Percentiles rank a stretch among this genome's conserved stretches.
These are phyloP conservation scores for Porogramme epimiltina DNA, from an alignment of 1,284 basidiomycete species.

Conservation along the genomic window DNA sequence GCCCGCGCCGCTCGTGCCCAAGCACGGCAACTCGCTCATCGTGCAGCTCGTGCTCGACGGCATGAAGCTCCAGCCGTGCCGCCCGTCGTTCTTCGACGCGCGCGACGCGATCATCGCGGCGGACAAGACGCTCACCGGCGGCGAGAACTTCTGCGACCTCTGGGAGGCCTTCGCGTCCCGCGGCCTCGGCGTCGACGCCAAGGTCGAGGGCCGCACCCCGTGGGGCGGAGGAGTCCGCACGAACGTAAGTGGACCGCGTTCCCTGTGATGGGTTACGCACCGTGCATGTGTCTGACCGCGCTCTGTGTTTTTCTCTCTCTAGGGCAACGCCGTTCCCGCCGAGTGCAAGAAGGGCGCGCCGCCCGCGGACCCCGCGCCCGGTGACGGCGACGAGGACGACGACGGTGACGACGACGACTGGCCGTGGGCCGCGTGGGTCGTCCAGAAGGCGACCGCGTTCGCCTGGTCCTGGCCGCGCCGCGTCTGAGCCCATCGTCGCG, in stretches of 20 bases:
- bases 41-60: conserved; percentile 88
- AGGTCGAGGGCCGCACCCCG: conserved; percentile 79
- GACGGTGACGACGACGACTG: conserved; percentile 16
- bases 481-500: not conserved
- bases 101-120: conserved; percentile 93
- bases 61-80: conserved; percentile 95
- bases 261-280: not conserved
- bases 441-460: conserved; percentile 12
- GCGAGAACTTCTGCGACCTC: conserved; percentile 89
- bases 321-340: conserved; percentile 11
- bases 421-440: conserved; percentile 13
- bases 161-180: conserved; percentile 87
- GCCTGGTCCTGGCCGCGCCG: conserved; percentile 10
- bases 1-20: conserved; percentile 74
- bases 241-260: conserved; percentile 12
- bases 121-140: conserved; percentile 88
- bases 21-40: conserved; percentile 88
- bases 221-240: conserved; percentile 89
- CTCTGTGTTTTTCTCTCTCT: not conserved
- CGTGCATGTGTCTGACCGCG: not conserved
- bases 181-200: conserved; percentile 80
- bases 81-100: conserved; percentile 90
- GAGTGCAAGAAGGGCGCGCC: conserved; percentile 13
- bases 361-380: conserved; percentile 12
- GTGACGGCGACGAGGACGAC: conserved; percentile 14